A percentile compares a stretch with the other conserved stretches of the same genome.
Evolutionary conservation across 108 stramenopile species (phyloP).

Genomic region (Nannochloropsis gaditana): DNA sequence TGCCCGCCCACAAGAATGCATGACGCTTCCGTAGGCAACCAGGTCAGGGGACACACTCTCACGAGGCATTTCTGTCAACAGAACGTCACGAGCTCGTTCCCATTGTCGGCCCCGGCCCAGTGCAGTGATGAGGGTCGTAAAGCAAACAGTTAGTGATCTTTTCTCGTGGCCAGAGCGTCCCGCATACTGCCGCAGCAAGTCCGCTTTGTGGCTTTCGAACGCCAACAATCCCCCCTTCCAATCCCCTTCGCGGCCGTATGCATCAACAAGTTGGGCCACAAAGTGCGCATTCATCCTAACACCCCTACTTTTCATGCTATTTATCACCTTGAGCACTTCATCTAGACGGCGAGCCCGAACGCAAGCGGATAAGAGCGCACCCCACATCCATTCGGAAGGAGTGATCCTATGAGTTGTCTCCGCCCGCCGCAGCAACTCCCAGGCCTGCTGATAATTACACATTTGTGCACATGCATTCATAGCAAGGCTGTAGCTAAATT

Average conservation of each 20-base stretch:
- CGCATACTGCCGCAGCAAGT: constrained; percentile 1
- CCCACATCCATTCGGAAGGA: constrained; percentile 13
- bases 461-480: constrained; percentile 7
- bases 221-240: not conserved
- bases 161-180: not conserved
- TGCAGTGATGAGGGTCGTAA: not conserved
- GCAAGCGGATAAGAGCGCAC: not conserved
- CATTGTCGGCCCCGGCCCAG: constrained; percentile 16
- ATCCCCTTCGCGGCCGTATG: not conserved
- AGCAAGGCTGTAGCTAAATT: not conserved
- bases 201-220: not conserved
- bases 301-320: not conserved
- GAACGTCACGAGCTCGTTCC: not conserved
- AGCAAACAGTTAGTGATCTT: not conserved
- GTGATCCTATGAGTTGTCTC: not conserved
- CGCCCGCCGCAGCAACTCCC: not conserved
- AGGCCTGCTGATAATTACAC: not conserved
- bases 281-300: not conserved
- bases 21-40: not conserved
- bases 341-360: not conserved
- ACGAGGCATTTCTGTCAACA: constrained; percentile 9
- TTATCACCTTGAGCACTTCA: not conserved
- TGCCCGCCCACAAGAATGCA: not conserved
- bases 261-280: not conserved
- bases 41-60: not conserved